Evolutionary conservation across 768 basidiomycete genomes (phyloP).

Genomic region (Lentinula sp.): DNA sequence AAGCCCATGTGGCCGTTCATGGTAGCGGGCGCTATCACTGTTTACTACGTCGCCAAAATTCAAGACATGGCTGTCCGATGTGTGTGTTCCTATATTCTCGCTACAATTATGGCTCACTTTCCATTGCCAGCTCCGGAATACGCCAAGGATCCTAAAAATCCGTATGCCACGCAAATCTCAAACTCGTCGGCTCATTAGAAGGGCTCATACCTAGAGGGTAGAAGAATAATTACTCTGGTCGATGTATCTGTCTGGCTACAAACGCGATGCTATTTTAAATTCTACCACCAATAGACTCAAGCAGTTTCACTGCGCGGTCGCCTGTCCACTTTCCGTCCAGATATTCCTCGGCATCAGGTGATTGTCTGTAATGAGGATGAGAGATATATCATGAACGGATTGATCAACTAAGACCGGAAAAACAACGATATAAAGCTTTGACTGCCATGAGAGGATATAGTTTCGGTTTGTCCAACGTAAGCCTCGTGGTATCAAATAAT

Average conservation of each 20-base stretch:
- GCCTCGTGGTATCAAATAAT: no score
- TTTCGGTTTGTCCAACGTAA: no score
- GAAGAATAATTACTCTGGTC: not conserved
- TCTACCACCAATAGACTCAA: not conserved
- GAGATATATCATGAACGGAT: no score
- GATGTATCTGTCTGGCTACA: not conserved
- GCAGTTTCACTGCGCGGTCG: not conserved
- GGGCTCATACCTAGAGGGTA: not conserved
- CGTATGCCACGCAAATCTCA: conserved; percentile 73
- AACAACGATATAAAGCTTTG: no score
- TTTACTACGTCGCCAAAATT: conserved; percentile 59
- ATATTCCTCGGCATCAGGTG: no score
- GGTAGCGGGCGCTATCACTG: conserved; percentile 55
- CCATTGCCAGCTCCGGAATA: conserved; percentile 49
- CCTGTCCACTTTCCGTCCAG: not conserved
- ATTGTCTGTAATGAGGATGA: no score
- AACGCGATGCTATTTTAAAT: not conserved
- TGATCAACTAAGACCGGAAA: no score
- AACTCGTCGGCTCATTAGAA: conserved; percentile 35
- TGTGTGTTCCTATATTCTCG: conserved; percentile 32
- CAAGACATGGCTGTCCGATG: conserved; percentile 69
- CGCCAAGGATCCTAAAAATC: conserved; percentile 76
- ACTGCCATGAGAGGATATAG: no score
- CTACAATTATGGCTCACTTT: not conserved
- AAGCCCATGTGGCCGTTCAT: conserved; percentile 82